Percentiles rank a stretch among this genome's conserved stretches.
Conservation (phyloP, 2,329 filamentous ascomycete species). For the Canariomyces notabilis region DNA sequence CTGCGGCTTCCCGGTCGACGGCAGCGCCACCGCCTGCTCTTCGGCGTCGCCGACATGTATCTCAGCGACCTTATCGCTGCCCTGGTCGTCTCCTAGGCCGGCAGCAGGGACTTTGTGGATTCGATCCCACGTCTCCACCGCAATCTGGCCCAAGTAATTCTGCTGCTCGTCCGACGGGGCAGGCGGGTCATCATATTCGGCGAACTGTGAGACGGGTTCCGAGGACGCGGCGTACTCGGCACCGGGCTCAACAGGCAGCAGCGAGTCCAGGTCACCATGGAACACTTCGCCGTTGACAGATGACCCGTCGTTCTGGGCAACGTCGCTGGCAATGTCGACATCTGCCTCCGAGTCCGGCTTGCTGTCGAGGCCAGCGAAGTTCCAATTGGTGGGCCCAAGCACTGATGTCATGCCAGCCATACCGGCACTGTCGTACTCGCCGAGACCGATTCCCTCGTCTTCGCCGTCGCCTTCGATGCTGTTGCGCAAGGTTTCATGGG, state of each 20-base stretch:
- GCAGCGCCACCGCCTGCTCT: not conserved
- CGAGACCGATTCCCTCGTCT: conserved; percentile 43
- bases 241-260: conserved; percentile 25
- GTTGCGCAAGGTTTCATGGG: conserved; percentile 20
- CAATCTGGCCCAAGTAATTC: conserved; percentile 21
- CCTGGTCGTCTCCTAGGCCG: conserved; percentile 33
- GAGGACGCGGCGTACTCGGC: conserved; percentile 25
- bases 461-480: conserved; percentile 25
- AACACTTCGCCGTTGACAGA: conserved; percentile 27
- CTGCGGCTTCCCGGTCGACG: not conserved
- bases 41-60: conserved; percentile 28
- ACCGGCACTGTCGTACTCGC: conserved; percentile 30
- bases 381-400: conserved; percentile 37
- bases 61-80: conserved; percentile 40
- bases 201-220: conserved; percentile 21
- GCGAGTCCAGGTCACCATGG: conserved; percentile 28
- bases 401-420: conserved; percentile 27
- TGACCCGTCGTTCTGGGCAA: conserved; percentile 36
- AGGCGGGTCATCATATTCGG: conserved; percentile 19
- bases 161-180: conserved; percentile 14
- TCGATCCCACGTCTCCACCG: conserved; percentile 27
- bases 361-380: conserved; percentile 37
- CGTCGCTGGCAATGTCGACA: conserved; percentile 32
- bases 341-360: conserved; percentile 29
- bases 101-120: conserved; percentile 30